Conservation (phyloP, 331 rosid genomes). For the Acacia concinna region DNA sequence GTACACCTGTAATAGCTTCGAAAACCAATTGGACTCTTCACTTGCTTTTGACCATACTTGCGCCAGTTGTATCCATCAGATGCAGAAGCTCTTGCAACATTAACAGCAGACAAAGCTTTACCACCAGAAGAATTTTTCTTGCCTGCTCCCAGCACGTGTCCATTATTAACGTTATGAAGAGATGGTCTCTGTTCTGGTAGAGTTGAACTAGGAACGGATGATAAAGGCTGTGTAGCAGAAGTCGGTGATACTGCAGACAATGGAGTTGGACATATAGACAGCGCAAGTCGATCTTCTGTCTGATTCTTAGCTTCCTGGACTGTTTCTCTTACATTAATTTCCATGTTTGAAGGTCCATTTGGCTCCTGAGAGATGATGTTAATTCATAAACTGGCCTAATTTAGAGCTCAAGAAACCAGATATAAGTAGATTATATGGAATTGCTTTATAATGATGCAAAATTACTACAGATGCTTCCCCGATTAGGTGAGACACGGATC, state of each 20-base stretch:
- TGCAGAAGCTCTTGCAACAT: constrained; percentile 48
- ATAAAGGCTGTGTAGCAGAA: constrained; percentile 62
- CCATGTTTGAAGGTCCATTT: constrained; percentile 25
- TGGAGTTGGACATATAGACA: constrained; percentile 37
- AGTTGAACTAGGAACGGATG: constrained; percentile 56
- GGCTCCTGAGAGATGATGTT: constrained; percentile 38
- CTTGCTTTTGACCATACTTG: constrained; percentile 96
- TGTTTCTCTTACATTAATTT: constrained; percentile 29
- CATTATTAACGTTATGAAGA: constrained; percentile 33
- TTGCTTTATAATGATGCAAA: background rate
- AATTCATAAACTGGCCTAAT: constrained; percentile 14
- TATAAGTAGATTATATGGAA: background rate
- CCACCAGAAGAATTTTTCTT: constrained; percentile 37
- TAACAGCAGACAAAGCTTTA: constrained; percentile 43
- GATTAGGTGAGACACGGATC: background rate
- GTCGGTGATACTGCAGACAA: constrained; percentile 56
- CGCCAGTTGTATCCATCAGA: constrained; percentile 94
- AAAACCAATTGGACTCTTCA: constrained; percentile 81
- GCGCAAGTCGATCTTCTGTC: constrained; percentile 45
- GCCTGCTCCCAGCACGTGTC: constrained; percentile 29
- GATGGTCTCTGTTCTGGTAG: constrained; percentile 35
- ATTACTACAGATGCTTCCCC: background rate
- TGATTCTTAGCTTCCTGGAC: constrained; percentile 38
- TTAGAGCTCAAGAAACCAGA: constrained; percentile 13
- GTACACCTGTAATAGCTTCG: constrained; percentile 88